A percentile compares a stretch with the other conserved stretches of the same genome.
These are phyloP conservation scores for Chlamydomonas schloesseri DNA, from an alignment of 139 green algal genomes.

Conservation along the genomic window DNA sequence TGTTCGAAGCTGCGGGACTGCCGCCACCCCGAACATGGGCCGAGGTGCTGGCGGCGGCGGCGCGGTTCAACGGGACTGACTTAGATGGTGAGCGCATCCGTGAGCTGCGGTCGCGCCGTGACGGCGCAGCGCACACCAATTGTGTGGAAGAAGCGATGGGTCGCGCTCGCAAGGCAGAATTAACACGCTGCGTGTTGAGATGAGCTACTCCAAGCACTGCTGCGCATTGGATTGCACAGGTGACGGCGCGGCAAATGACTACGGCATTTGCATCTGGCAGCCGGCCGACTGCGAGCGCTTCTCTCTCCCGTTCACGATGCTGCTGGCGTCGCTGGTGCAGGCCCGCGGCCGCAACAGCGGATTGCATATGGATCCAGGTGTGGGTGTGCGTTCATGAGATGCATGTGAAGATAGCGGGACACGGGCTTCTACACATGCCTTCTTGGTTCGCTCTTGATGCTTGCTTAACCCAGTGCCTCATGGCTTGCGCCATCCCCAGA, in stretches of 20 bases:
- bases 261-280: neutral
- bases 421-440: no score
- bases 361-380: neutral
- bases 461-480: no score
- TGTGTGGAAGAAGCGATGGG: no score
- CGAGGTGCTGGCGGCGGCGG: neutral
- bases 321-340: neutral
- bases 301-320: neutral
- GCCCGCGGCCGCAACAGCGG: neutral
- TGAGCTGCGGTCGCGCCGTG: neutral
- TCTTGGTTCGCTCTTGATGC: no score
- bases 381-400: no score
- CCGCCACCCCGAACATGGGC: neutral
- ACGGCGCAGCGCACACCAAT: no score
- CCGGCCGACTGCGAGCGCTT: neutral
- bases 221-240: neutral
- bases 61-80: neutral
- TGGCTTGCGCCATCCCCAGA: no score
- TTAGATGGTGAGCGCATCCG: neutral
- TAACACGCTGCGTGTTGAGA: no score
- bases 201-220: neutral
- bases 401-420: no score
- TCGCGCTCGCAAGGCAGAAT: no score
- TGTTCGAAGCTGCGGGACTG: neutral
- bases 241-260: neutral